Percentiles rank a stretch among this genome's conserved stretches.
Conservation (phyloP, 2,329 filamentous ascomycete species). For the Epichloe amarillans region DNA sequence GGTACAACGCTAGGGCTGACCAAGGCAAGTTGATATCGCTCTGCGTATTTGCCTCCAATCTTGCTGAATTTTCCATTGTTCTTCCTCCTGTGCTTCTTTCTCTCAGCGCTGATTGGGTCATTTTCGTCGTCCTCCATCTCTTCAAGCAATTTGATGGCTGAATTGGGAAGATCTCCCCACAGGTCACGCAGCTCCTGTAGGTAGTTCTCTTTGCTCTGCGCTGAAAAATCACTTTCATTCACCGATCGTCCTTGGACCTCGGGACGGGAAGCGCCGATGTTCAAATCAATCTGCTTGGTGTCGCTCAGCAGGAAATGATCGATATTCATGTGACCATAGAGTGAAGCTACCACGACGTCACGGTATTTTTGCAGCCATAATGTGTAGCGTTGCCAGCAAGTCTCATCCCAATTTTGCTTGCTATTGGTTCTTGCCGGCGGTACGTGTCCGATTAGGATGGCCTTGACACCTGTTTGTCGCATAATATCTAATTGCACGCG, state of each 20-base stretch:
- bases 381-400: constrained; percentile 95
- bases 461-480: constrained; percentile 78
- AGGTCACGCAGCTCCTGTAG: constrained; percentile 59
- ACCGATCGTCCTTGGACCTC: constrained; percentile 11
- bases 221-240: constrained; percentile 39
- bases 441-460: constrained; percentile 86
- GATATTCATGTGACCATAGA: constrained; percentile 97
- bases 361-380: constrained; percentile 84
- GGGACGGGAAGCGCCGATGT: constrained; percentile 21
- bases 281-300: constrained; percentile 58
- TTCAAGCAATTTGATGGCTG: constrained; percentile 16
- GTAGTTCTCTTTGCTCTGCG: constrained; percentile 55
- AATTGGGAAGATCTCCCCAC: constrained; percentile 65
- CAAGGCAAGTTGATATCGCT: constrained; percentile 70
- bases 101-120: constrained; percentile 7
- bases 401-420: constrained; percentile 89
- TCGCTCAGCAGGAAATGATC: constrained; percentile 95
- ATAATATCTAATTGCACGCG: constrained; percentile 76
- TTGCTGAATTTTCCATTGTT: constrained; percentile 40
- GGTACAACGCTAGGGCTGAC: constrained; percentile 82
- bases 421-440: constrained; percentile 74
- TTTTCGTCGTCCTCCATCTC: constrained; percentile 7
- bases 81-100: constrained; percentile 24
- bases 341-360: constrained; percentile 65
- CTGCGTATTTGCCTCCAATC: constrained; percentile 69